A percentile compares a stretch with the other conserved stretches of the same genome.
Evolutionary conservation across 169 alveolate genomes (phyloP).

Genomic region (Eimeria zaria): DNA sequence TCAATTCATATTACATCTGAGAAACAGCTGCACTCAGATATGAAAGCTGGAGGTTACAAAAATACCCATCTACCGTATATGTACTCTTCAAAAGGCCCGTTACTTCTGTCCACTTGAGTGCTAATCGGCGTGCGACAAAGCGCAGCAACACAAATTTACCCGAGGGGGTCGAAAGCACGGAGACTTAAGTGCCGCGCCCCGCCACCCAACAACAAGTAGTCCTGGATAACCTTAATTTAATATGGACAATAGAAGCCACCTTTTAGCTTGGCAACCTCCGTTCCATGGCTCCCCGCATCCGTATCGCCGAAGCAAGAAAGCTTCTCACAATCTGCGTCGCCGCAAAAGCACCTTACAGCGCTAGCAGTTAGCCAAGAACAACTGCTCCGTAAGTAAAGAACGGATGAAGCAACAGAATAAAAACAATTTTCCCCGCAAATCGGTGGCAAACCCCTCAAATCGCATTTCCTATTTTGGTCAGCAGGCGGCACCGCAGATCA

Average conservation of each 20-base stretch:
- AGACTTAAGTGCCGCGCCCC: background rate
- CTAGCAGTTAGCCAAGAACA: background rate
- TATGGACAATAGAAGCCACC: background rate
- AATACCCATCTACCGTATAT: background rate
- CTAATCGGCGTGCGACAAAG: background rate
- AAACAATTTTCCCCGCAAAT: background rate
- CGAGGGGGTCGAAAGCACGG: no score
- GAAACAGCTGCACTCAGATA: no score
- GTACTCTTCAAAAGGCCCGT: background rate
- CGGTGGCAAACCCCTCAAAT: background rate
- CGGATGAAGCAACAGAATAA: background rate
- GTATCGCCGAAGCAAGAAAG: background rate
- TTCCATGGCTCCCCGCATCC: background rate
- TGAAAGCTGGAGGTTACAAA: no score
- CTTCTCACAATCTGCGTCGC: background rate
- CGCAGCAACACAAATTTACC: background rate
- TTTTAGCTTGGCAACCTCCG: background rate
- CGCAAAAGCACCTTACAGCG: background rate
- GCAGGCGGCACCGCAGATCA: background rate
- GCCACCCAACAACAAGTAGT: background rate
- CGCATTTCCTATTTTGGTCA: background rate
- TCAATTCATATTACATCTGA: no score
- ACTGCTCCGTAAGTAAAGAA: background rate
- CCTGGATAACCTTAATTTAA: background rate
- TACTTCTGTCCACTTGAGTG: background rate